phyloP scores from a whole-genome alignment of 768 basidiomycete species.

The Boletus pseudo-olivaceus region DNA sequence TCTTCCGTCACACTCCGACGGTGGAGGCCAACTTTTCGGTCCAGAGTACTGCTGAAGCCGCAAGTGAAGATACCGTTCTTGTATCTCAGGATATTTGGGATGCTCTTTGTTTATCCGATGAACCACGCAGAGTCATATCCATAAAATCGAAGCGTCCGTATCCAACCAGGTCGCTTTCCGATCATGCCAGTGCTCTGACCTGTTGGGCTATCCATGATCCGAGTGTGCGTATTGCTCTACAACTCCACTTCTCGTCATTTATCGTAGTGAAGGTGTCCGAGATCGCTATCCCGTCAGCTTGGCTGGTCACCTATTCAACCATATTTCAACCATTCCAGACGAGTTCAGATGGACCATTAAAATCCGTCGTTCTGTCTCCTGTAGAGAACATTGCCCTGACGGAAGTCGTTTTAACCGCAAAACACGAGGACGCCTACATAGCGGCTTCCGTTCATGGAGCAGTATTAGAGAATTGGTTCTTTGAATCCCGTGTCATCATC shows the following conservation, averaged over 20 bases:
- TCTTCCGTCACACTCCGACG: slow-evolving; percentile 29
- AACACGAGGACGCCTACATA: slow-evolving; percentile 47
- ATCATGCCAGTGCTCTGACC: slow-evolving; percentile 14
- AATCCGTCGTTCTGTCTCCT: slow-evolving; percentile 17
- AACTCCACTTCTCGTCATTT: neutral
- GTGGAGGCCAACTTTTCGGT: slow-evolving; percentile 29
- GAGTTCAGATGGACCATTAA: slow-evolving; percentile 2
- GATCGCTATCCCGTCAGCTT: slow-evolving; percentile 38
- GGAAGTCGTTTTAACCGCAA: slow-evolving; percentile 50
- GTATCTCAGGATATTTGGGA: slow-evolving; percentile 35
- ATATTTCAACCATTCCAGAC: slow-evolving; percentile 33
- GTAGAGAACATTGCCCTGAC: slow-evolving; percentile 39
- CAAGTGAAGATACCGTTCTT: slow-evolving; percentile 26
- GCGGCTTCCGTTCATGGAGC: slow-evolving; percentile 35
- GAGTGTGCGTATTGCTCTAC: slow-evolving; percentile 33
- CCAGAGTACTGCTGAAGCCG: slow-evolving; percentile 4
- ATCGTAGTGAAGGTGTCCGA: slow-evolving; percentile 34
- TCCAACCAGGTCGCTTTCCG: neutral
- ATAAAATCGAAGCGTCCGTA: slow-evolving; percentile 21
- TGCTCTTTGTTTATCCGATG: slow-evolving; percentile 15
- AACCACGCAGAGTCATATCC: slow-evolving; percentile 17
- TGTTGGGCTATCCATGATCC: slow-evolving; percentile 37
- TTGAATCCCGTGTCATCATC: slow-evolving; percentile 41
- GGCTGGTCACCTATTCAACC: slow-evolving; percentile 35
- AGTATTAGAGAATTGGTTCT: slow-evolving; percentile 44